Evolutionary conservation across 371 early-diverging fungal genomes (phyloP).

Genomic region (Mortierella sp.): DNA sequence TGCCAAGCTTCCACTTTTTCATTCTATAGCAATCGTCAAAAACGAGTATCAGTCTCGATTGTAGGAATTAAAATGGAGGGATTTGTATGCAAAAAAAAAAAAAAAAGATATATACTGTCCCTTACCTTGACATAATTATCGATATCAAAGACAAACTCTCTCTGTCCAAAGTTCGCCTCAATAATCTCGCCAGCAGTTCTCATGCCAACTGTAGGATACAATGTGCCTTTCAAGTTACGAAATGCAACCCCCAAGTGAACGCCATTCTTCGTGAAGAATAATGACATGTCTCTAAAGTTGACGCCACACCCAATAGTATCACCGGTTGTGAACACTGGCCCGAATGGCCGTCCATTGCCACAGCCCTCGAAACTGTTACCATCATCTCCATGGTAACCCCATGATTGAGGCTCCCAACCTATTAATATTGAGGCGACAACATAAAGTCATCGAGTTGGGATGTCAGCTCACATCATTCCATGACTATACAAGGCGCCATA

Average conservation of each 20-base stretch:
- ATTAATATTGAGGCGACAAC: not conserved
- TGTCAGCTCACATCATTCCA: not conserved
- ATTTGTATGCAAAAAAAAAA: not conserved
- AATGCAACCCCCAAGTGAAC: constrained; percentile 75
- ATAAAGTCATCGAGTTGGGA: not conserved
- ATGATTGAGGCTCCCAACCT: constrained; percentile 87
- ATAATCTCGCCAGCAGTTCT: constrained; percentile 90
- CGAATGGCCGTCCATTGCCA: constrained; percentile 86
- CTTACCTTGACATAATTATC: constrained; percentile 77
- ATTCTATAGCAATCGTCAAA: constrained; percentile 54
- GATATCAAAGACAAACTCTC: constrained; percentile 90
- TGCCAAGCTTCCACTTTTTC: constrained; percentile 63
- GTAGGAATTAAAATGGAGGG: not conserved
- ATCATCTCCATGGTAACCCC: constrained; percentile 96
- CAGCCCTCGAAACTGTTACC: constrained; percentile 82
- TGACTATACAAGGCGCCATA: not conserved
- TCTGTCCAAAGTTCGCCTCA: constrained; percentile 92
- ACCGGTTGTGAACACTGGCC: constrained; percentile 91
- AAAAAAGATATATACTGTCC: constrained; percentile 1
- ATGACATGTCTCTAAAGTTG: constrained; percentile 80
- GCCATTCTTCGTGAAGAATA: constrained; percentile 96
- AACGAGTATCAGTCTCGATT: not conserved
- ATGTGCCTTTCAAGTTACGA: constrained; percentile 61
- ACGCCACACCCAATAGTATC: constrained; percentile 94
- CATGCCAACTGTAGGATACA: constrained; percentile 92